These are phyloP conservation scores for Harringtonia aguacate DNA, from an alignment of 2,329 filamentous ascomycete species.

Conservation along the genomic window DNA sequence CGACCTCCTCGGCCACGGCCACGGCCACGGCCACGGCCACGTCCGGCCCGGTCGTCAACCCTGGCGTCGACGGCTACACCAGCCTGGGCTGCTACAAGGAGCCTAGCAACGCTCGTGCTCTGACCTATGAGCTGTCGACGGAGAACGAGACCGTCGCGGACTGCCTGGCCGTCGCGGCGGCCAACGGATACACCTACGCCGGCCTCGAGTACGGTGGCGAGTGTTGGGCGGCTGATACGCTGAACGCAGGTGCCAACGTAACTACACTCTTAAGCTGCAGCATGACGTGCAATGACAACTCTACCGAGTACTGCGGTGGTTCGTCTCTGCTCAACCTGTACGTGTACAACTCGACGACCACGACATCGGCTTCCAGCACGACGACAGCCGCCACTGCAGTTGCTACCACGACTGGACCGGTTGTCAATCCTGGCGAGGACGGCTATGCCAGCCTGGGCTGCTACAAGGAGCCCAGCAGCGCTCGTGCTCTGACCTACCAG, in stretches of 20 bases:
- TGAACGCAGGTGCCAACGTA: slow-evolving; percentile 6
- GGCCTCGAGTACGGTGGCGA: slow-evolving; percentile 22
- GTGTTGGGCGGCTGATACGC: slow-evolving; percentile 8
- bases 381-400: neutral
- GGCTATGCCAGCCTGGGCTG: slow-evolving; percentile 22
- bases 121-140: slow-evolving; percentile 8
- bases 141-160: slow-evolving; percentile 14
- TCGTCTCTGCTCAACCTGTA: slow-evolving; percentile 12
- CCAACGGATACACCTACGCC: slow-evolving; percentile 13
- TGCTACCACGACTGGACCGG: slow-evolving; percentile 9
- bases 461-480: slow-evolving; percentile 16
- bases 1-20: neutral
- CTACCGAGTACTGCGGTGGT: slow-evolving; percentile 13
- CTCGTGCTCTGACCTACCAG: slow-evolving; percentile 11
- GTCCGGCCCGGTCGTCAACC: slow-evolving; percentile 21
- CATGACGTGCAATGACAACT: slow-evolving; percentile 15
- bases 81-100: slow-evolving; percentile 24
- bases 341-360: slow-evolving; percentile 8
- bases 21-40: neutral
- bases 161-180: slow-evolving; percentile 15
- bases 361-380: neutral
- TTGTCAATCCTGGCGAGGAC: slow-evolving; percentile 22
- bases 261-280: slow-evolving; percentile 16
- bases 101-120: slow-evolving; percentile 9
- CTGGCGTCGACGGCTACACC: slow-evolving; percentile 17